Conservation (phyloP, 139 green algal genomes). For the Nannochloris sp. region DNA sequence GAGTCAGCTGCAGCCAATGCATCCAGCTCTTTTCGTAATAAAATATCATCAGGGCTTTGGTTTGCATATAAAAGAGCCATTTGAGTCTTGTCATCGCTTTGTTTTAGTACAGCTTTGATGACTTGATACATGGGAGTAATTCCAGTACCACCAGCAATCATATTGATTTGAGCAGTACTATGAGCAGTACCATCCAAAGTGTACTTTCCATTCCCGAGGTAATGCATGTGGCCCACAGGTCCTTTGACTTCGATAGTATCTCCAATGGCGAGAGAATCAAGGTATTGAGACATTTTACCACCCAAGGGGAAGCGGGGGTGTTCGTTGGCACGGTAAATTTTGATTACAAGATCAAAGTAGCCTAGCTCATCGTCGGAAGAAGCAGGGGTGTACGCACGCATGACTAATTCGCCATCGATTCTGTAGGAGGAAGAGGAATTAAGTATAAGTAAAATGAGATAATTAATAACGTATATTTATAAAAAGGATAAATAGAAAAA, state of each 20-base stretch:
- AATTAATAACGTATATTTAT: no score
- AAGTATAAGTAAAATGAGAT: no score
- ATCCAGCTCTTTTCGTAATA: slow-evolving; percentile 87
- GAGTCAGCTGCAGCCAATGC: slow-evolving; percentile 45
- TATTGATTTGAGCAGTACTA: slow-evolving; percentile 50
- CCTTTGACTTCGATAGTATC: slow-evolving; percentile 91
- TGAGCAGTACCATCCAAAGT: slow-evolving; percentile 24
- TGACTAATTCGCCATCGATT: slow-evolving; percentile 79
- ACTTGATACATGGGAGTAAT: slow-evolving; percentile 70
- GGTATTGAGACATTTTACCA: slow-evolving; percentile 58
- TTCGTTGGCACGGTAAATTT: slow-evolving; percentile 75
- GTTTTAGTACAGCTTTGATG: slow-evolving; percentile 66
- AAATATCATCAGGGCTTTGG: slow-evolving; percentile 86
- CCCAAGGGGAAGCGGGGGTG: slow-evolving; percentile 85
- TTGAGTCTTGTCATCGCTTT: slow-evolving; percentile 74
- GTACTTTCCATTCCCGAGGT: slow-evolving; percentile 61
- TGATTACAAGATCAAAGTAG: slow-evolving; percentile 95
- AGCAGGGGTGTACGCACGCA: slow-evolving; percentile 95
- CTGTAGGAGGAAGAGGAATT: neutral
- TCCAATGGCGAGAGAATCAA: slow-evolving; percentile 72
- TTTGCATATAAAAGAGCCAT: slow-evolving; percentile 93
- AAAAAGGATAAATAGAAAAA: no score
- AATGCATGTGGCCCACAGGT: slow-evolving; percentile 88
- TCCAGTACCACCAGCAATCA: slow-evolving; percentile 93
- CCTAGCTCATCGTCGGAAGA: slow-evolving; percentile 74